Evolutionary conservation across 164 flowering plant genomes (phyloP).

Genomic region (Malania oleifera): DNA sequence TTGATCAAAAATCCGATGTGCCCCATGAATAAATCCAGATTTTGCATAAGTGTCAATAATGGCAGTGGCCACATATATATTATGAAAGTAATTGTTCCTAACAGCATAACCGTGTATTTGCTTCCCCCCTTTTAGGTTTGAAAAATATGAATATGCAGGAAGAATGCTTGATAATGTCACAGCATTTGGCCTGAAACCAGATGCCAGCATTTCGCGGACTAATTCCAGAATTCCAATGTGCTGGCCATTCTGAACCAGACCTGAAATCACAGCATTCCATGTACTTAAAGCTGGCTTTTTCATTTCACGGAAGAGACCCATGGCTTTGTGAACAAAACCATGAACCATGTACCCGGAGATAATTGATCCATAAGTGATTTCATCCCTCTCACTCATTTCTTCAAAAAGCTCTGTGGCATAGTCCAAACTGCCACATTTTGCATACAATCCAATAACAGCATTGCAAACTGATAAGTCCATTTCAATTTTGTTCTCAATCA

Average conservation of each 20-base stretch:
- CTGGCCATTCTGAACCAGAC: constrained; percentile 59
- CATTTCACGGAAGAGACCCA: constrained; percentile 49
- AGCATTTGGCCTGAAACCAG: constrained; percentile 52
- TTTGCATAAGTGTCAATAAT: constrained; percentile 74
- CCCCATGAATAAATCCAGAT: constrained; percentile 54
- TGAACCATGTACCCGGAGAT: constrained; percentile 72
- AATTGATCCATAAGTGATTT: constrained; percentile 51
- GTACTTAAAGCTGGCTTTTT: constrained; percentile 45
- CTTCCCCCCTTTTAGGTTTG: constrained; percentile 53
- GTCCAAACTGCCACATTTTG: constrained; percentile 78
- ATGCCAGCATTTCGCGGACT: constrained; percentile 46
- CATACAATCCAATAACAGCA: constrained; percentile 60
- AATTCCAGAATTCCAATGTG: constrained; percentile 38
- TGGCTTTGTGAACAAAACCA: constrained; percentile 63
- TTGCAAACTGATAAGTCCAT: constrained; percentile 51
- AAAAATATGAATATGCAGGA: constrained; percentile 51
- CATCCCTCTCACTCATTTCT: constrained; percentile 61
- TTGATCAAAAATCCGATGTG: constrained; percentile 42
- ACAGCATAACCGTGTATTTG: constrained; percentile 68
- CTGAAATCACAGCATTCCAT: constrained; percentile 81
- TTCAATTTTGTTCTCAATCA: constrained; percentile 35
- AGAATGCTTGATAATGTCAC: constrained; percentile 71
- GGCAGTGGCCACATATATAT: constrained; percentile 63
- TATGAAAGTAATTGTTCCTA: constrained; percentile 35
- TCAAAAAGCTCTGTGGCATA: constrained; percentile 63